A percentile compares a stretch with the other conserved stretches of the same genome.
These are phyloP conservation scores for Elsinoe australis DNA, from an alignment of 2,329 filamentous ascomycete species.

Conservation along the genomic window DNA sequence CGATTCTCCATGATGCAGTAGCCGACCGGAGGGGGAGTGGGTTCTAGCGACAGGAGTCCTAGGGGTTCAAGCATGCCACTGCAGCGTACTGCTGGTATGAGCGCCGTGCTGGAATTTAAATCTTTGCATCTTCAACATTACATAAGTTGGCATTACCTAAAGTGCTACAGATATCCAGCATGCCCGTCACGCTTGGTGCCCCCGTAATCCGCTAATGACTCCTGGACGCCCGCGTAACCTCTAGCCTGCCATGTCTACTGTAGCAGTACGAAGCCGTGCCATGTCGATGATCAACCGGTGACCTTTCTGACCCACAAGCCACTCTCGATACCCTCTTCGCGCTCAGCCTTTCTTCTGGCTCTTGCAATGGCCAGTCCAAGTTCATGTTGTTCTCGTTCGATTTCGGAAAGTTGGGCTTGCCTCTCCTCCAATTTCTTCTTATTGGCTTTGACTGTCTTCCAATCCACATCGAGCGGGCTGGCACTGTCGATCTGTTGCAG, in stretches of 20 bases:
- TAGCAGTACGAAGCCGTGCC: too few species aligned
- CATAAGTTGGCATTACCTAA: conserved; percentile 7
- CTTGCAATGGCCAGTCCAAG: conserved; percentile 67
- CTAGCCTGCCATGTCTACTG: too few species aligned
- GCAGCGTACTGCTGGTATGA: not conserved
- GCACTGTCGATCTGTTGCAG: conserved; percentile 68
- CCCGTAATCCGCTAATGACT: not conserved
- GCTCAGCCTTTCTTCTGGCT: conserved; percentile 64
- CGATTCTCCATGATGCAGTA: not conserved
- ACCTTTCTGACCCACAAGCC: conserved; percentile 72
- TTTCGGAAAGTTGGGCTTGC: conserved; percentile 60
- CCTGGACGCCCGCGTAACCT: not conserved
- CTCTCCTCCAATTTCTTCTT: conserved; percentile 60
- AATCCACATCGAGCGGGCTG: conserved; percentile 58
- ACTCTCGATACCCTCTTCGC: conserved; percentile 53
- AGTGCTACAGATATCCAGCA: not conserved
- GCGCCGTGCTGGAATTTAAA: too few species aligned
- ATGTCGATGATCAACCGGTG: conserved; percentile 50
- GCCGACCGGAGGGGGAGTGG: not conserved
- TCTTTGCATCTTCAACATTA: conserved; percentile 6
- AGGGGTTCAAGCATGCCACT: not conserved
- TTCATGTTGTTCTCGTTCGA: conserved; percentile 70
- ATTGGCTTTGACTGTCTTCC: conserved; percentile 47
- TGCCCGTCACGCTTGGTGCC: not conserved
- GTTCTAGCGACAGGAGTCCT: not conserved